Evolutionary conservation across 1,284 basidiomycete species (phyloP).

Genomic region (Pseudozyma hubeiensis): DNA sequence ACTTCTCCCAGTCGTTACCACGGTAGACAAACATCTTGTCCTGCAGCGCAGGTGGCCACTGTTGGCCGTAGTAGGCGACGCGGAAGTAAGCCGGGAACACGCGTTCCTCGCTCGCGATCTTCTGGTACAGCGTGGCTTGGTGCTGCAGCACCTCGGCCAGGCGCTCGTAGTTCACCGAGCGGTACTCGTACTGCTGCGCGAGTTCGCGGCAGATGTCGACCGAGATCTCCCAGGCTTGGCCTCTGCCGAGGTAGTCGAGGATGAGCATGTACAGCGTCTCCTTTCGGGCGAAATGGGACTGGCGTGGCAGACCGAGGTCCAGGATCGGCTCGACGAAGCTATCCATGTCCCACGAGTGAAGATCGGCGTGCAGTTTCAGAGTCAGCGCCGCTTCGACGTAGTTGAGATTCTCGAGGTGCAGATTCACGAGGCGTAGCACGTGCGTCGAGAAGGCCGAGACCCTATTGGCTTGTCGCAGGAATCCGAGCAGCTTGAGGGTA

Average conservation of each 20-base stretch:
- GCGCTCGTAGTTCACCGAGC: slow-evolving; percentile 71
- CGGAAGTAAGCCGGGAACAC: slow-evolving; percentile 78
- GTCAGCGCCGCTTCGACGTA: slow-evolving; percentile 92
- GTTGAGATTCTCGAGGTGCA: slow-evolving; percentile 84
- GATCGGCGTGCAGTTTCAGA: slow-evolving; percentile 85
- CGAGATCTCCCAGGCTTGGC: slow-evolving; percentile 94
- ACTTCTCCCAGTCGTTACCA: slow-evolving; percentile 90
- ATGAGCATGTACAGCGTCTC: slow-evolving; percentile 73
- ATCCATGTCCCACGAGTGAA: slow-evolving; percentile 83
- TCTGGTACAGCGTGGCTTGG: slow-evolving; percentile 63
- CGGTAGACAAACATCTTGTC: slow-evolving; percentile 88
- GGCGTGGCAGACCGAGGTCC: slow-evolving; percentile 82
- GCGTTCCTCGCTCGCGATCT: slow-evolving; percentile 59
- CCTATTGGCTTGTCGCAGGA: slow-evolving; percentile 62
- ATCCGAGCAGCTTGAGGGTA: slow-evolving; percentile 75
- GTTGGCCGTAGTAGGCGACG: slow-evolving; percentile 86
- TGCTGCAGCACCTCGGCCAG: slow-evolving; percentile 63
- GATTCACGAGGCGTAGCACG: slow-evolving; percentile 63
- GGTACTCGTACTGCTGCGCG: slow-evolving; percentile 61
- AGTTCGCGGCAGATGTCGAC: slow-evolving; percentile 89
- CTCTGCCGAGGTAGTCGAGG: slow-evolving; percentile 75
- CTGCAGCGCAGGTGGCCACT: slow-evolving; percentile 83
- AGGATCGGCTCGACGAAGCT: slow-evolving; percentile 77
- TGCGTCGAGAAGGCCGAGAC: slow-evolving; percentile 63
- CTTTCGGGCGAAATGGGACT: slow-evolving; percentile 92